Conservation (phyloP, 345 rosid genomes). For the Pistacia integerrima region DNA sequence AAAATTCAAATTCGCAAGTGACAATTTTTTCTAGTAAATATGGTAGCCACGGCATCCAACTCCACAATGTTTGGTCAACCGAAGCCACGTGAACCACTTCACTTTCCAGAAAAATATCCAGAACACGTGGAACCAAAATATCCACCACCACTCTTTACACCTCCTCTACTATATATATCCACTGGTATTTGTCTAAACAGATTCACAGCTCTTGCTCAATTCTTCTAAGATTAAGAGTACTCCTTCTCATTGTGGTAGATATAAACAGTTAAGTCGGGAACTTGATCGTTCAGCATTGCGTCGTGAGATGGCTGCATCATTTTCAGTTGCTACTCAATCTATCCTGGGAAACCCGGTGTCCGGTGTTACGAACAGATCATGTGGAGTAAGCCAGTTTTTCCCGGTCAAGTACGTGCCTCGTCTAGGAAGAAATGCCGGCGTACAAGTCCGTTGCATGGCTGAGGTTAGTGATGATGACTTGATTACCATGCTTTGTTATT, state of each 20-base stretch:
- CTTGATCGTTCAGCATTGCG: no score
- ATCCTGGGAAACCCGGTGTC: constrained; percentile 38
- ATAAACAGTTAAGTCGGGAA: no score
- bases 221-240: not conserved
- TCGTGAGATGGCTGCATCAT: constrained; percentile 41
- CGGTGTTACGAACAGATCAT: constrained; percentile 23
- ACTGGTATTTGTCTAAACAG: no score
- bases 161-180: not conserved
- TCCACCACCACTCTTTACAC: constrained; percentile 19
- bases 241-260: not conserved
- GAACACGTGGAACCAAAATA: constrained; percentile 37
- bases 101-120: not conserved
- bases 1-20: not conserved
- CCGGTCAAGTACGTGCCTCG: constrained; percentile 13
- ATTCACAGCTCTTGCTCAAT: no score
- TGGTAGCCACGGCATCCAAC: constrained; percentile 35
- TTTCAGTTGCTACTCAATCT: constrained; percentile 41
- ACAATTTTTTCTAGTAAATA: constrained; percentile 3
- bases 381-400: constrained; percentile 23
- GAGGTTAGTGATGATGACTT: no score
- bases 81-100: constrained; percentile 30
- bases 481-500: no score
- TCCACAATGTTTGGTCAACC: constrained; percentile 23
- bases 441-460: no score
- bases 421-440: no score